These are phyloP conservation scores for Talaromyces piceae DNA, from an alignment of 2,329 filamentous ascomycete species.

Conservation along the genomic window DNA sequence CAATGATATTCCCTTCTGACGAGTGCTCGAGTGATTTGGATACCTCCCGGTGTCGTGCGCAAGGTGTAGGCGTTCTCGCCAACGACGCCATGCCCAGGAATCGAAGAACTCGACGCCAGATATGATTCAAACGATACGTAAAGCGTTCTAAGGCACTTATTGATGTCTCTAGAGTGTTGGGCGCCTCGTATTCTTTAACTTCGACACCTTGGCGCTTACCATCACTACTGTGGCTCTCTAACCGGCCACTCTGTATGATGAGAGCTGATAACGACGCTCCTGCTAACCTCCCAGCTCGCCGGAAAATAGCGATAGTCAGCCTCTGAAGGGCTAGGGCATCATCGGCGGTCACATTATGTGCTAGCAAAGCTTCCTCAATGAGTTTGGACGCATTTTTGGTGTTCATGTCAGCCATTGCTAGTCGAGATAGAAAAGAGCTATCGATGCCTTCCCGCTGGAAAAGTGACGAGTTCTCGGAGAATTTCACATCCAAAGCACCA, in stretches of 20 bases:
- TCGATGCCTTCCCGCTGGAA: slow-evolving; percentile 13
- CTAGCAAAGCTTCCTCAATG: slow-evolving; percentile 5
- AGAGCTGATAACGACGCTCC: slow-evolving; percentile 14
- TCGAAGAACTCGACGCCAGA: slow-evolving; percentile 12
- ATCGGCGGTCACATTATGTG: slow-evolving; percentile 4
- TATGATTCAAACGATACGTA: not conserved
- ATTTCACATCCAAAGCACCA: slow-evolving; percentile 4
- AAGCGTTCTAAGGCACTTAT: slow-evolving; percentile 4
- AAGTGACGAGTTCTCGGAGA: slow-evolving; percentile 2
- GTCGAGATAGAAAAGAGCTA: slow-evolving; percentile 13
- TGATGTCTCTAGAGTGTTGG: not conserved
- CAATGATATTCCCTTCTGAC: slow-evolving; percentile 12
- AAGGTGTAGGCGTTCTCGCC: not conserved
- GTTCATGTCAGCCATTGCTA: not conserved
- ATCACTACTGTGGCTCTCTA: not conserved
- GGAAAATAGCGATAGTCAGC: slow-evolving; percentile 10
- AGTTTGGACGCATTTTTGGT: not conserved
- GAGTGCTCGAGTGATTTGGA: too few species aligned
- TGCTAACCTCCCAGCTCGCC: slow-evolving; percentile 15
- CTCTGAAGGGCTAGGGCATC: slow-evolving; percentile 12
- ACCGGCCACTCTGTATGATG: slow-evolving; percentile 12
- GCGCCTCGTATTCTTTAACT: slow-evolving; percentile 1
- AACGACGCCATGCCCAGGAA: slow-evolving; percentile 1
- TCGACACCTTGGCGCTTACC: not conserved
- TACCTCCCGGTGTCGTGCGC: not conserved